A percentile compares a stretch with the other conserved stretches of the same genome.
Evolutionary conservation across 1,284 basidiomycete genomes (phyloP).

Genomic region (Ganoderma lucidum): DNA sequence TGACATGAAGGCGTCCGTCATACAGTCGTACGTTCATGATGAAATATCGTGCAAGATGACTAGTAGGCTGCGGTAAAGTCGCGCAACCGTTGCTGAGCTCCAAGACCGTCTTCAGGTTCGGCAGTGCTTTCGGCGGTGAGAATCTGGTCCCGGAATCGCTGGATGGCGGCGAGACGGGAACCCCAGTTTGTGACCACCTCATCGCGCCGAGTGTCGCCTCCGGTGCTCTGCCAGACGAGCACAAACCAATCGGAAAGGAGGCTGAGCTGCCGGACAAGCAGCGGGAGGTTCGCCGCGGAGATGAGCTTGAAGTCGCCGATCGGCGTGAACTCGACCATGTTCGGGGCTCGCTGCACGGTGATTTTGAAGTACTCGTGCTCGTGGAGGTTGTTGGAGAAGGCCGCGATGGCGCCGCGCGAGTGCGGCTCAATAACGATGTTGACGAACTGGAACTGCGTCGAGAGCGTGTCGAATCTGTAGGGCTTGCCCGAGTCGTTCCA

Average conservation of each 20-base stretch:
- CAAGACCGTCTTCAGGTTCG: conserved; percentile 43
- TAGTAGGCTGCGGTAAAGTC: conserved; percentile 51
- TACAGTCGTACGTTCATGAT: conserved; percentile 22
- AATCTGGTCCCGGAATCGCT: conserved; percentile 58
- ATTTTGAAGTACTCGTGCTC: conserved; percentile 95
- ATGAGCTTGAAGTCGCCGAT: conserved; percentile 94
- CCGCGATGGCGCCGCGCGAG: conserved; percentile 83
- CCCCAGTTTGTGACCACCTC: conserved; percentile 95
- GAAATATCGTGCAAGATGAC: conserved; percentile 22
- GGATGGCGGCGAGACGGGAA: conserved; percentile 80
- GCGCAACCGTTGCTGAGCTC: conserved; percentile 46
- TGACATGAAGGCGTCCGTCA: conserved; percentile 17
- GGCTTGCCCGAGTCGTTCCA: conserved; percentile 95
- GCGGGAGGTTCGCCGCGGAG: conserved; percentile 83
- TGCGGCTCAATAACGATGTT: conserved; percentile 98
- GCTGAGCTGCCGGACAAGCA: conserved; percentile 86
- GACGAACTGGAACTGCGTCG: conserved; percentile 96
- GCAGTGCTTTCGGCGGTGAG: conserved; percentile 35
- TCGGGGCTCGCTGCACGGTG: conserved; percentile 82
- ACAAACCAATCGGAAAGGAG: conserved; percentile 90
- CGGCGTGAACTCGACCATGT: conserved; percentile 93
- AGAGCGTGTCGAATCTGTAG: conserved; percentile 91
- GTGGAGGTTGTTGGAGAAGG: conserved; percentile 79
- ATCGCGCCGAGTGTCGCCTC: conserved; percentile 68
- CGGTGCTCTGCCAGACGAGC: conserved; percentile 81